These are phyloP conservation scores for Anthoceros angustus DNA, from an alignment of 225 moss, liverwort and hornwort species.

Conservation along the genomic window DNA sequence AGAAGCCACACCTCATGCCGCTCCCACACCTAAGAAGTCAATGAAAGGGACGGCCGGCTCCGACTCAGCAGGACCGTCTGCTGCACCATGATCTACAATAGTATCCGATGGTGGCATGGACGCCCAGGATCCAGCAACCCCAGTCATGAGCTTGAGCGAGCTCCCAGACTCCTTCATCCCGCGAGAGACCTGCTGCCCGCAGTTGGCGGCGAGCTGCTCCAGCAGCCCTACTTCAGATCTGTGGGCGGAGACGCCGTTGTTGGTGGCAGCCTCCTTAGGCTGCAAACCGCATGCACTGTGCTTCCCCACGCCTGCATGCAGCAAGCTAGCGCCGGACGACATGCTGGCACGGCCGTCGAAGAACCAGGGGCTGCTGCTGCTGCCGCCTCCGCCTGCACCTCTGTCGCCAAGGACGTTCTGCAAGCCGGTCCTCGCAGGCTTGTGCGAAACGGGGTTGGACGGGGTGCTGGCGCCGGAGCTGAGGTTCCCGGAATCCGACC, in stretches of 20 bases:
- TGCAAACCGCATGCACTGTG: too few relatives aligned
- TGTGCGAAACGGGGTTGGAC: neutral
- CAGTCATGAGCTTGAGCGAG: neutral
- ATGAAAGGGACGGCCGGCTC: slow-evolving; percentile 33
- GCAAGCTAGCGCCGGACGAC: too few relatives aligned
- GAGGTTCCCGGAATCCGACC: slow-evolving; percentile 2
- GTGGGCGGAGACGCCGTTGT: too few relatives aligned
- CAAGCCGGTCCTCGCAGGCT: too few relatives aligned
- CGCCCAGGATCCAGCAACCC: slow-evolving; percentile 14
- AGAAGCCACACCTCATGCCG: neutral
- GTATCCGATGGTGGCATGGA: slow-evolving; percentile 9
- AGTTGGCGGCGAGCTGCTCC: neutral
- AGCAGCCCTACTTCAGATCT: too few relatives aligned
- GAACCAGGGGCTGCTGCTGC: too few relatives aligned
- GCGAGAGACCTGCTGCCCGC: neutral
- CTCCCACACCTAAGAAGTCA: slow-evolving; percentile 80
- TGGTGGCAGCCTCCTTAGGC: too few relatives aligned
- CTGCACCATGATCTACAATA: slow-evolving; percentile 11
- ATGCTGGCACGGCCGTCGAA: too few relatives aligned
- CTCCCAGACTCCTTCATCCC: neutral
- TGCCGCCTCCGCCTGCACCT: too few relatives aligned
- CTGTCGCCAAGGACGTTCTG: too few relatives aligned
- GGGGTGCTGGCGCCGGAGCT: slow-evolving; percentile 4
- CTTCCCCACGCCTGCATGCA: too few relatives aligned
- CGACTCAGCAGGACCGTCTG: slow-evolving; percentile 18